Percentiles rank a stretch among this genome's conserved stretches.
Evolutionary conservation across 2,329 filamentous ascomycete genomes (phyloP).

Genomic region (Trichoderma semiorbis): DNA sequence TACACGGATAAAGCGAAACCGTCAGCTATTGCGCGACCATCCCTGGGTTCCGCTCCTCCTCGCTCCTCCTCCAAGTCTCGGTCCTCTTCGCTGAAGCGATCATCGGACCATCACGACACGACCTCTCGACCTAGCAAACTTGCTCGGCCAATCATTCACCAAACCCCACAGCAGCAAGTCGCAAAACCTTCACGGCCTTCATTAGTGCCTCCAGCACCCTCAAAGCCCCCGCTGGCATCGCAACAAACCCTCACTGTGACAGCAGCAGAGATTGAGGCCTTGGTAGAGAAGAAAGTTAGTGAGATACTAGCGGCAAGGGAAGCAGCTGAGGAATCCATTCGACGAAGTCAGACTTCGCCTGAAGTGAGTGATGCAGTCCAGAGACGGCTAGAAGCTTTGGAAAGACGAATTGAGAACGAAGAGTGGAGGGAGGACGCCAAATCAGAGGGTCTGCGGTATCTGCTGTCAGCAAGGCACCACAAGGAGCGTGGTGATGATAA

Average conservation of each 20-base stretch:
- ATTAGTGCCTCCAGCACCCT: neutral
- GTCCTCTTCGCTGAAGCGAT: constrained; percentile 40
- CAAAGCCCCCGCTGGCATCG: constrained; percentile 24
- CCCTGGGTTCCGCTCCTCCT: constrained; percentile 34
- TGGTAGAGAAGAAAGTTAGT: constrained; percentile 87
- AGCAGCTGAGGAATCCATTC: constrained; percentile 45
- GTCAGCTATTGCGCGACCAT: constrained; percentile 31
- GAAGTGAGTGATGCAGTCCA: constrained; percentile 76
- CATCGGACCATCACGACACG: constrained; percentile 40
- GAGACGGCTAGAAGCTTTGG: constrained; percentile 75
- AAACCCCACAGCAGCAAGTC: constrained; percentile 19
- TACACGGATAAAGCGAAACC: constrained; percentile 70
- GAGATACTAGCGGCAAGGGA: constrained; percentile 77
- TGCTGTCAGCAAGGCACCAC: constrained; percentile 90
- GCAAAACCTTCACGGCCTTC: neutral
- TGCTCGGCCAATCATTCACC: constrained; percentile 32
- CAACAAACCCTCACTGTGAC: constrained; percentile 50
- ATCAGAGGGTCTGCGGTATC: constrained; percentile 76
- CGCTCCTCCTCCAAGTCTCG: constrained; percentile 35
- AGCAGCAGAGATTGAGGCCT: constrained; percentile 76
- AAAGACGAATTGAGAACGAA: constrained; percentile 73
- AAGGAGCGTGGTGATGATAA: constrained; percentile 77
- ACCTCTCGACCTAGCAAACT: constrained; percentile 48
- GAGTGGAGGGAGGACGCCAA: constrained; percentile 64
- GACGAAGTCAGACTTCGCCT: constrained; percentile 30